phyloP scores from a whole-genome alignment of 208 protist species.

The Wallacemonas sp. region DNA sequence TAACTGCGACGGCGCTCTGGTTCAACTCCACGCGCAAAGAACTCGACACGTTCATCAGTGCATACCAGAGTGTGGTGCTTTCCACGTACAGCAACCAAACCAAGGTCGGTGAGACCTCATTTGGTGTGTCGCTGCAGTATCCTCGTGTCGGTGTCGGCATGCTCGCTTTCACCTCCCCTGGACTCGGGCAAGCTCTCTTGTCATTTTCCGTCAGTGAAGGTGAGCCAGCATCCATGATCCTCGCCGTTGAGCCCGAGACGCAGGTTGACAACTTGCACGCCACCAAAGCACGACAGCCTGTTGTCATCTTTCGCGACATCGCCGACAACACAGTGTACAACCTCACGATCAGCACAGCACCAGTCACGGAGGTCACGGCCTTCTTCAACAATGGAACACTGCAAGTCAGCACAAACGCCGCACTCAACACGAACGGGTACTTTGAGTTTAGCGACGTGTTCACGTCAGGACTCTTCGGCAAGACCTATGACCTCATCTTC shows the following conservation, averaged over 20 bases:
- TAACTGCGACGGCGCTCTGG: conserved; percentile 25
- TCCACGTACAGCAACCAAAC: conserved; percentile 46
- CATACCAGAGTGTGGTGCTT: conserved; percentile 29
- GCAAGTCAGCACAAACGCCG: neutral
- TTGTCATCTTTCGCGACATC: conserved; percentile 33
- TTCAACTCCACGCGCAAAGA: conserved; percentile 44
- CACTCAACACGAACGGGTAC: conserved; percentile 12
- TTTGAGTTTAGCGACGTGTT: conserved; percentile 28
- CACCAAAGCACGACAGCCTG: conserved; percentile 23
- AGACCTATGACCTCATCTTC: conserved; percentile 25
- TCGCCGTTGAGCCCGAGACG: conserved; percentile 31
- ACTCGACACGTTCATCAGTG: conserved; percentile 16
- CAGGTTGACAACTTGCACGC: conserved; percentile 21
- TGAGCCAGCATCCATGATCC: conserved; percentile 18
- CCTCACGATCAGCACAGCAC: neutral
- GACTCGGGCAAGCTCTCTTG: conserved; percentile 10
- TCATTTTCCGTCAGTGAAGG: conserved; percentile 37
- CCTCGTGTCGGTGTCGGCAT: conserved; percentile 36
- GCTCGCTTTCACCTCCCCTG: conserved; percentile 24
- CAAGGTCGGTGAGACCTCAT: conserved; percentile 25
- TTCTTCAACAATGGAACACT: conserved; percentile 24
- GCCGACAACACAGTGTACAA: conserved; percentile 36
- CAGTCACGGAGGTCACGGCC: neutral
- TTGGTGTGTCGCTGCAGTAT: conserved; percentile 35
- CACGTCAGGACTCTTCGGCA: conserved; percentile 27